Evolutionary conservation across 257 asterid species (phyloP), one percentile per base, ranked within the genome.

Genomic region (Knoxia roxburghii): DNA sequence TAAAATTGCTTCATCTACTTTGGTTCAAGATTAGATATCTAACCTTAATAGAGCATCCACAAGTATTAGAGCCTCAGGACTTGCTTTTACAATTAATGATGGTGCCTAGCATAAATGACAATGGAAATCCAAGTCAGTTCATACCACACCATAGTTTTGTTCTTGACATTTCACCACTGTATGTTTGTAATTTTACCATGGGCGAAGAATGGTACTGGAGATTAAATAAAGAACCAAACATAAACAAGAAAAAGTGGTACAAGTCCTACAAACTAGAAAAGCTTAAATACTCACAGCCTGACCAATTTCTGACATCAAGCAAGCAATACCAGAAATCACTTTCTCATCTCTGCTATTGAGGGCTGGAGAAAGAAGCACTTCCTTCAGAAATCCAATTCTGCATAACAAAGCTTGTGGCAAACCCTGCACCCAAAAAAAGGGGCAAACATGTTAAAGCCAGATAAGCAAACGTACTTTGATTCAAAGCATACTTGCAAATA

Each of bases 231-330:
- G 20, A 23, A 15, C 48, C 52, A 65, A 43, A 49, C 51, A 58
- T 50, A 71, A 64, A 63, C 57, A 13, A 57, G 74, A 52, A 12
- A n/a, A 67, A 43, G n/a, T 10, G 61, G 27, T 41, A 46, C 41
- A 70, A 24, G 26, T 21, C 30, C 17, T 37, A 37, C 41, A 37
- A 61, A 40, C 12, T 61, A 50, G 18, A 37, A 66, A 64, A 65
- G 56, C 45, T 55, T 64, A 54, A 73, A 76, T 68, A 78, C 97
- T 81, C 85, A 91, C 96, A 69, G 97, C 87, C 71, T 86, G 96
- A 60, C 97, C 97, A 73, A 91, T 86, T 85, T 91, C 97, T 23
- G 97, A 86, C 89, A 91, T 77, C 84, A 91, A 84, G 81, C 89
- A 82, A 52, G 96, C 96, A 72, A 91, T 84, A 70, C 96, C 86